These are phyloP conservation scores for Immersiporthe knoxdaviesiana DNA, from an alignment of 2,329 filamentous ascomycete species.

Conservation along the genomic window DNA sequence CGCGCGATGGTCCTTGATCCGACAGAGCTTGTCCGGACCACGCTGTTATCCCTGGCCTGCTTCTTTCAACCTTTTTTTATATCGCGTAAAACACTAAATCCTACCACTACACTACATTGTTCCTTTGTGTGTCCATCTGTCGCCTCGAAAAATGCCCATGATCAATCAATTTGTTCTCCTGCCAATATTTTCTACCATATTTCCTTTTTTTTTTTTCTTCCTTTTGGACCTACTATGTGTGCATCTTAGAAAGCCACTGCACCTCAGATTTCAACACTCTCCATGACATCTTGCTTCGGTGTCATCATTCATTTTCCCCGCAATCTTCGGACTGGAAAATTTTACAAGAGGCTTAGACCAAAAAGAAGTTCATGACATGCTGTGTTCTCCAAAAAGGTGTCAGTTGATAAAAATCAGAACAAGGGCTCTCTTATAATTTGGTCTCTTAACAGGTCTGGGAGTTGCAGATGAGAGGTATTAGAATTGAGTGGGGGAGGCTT, in stretches of 20 bases:
- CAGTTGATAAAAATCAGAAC: neutral
- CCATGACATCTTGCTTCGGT: neutral
- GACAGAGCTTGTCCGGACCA: constrained; percentile 1
- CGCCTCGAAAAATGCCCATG: constrained; percentile 4
- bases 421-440: neutral
- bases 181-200: neutral
- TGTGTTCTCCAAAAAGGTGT: neutral
- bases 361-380: neutral
- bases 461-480: neutral
- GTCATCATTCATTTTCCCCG: too few species aligned
- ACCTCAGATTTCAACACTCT: neutral
- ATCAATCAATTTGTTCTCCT: neutral
- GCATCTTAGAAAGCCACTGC: neutral
- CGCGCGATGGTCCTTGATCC: constrained; percentile 15
- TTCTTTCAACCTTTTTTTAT: neutral
- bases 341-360: constrained; percentile 7
- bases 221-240: neutral
- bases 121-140: neutral
- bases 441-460: constrained; percentile 1
- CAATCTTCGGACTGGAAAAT: neutral
- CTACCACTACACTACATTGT: neutral
- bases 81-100: neutral
- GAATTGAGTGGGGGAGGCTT: neutral
- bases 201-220: neutral
- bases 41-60: constrained; percentile 29